Percentiles rank a stretch among this genome's conserved stretches.
Conservation (phyloP, 176 grass and related monocot species). For the Bromus sterilis region DNA sequence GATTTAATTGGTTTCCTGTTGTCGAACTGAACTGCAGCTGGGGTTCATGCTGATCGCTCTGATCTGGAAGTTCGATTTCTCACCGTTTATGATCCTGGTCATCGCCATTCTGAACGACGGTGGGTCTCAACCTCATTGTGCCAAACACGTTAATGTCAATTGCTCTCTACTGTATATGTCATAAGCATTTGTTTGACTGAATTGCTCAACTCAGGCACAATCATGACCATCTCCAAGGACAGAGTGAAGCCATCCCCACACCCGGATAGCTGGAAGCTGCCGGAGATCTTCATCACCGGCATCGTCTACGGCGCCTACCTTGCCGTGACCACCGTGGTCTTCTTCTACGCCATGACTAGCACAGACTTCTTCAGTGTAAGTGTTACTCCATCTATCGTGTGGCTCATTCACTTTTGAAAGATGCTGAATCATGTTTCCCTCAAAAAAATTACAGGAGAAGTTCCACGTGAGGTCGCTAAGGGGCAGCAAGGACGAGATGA, state of each 20-base stretch:
- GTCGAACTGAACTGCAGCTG: slow-evolving; percentile 46
- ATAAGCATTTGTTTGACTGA: not conserved
- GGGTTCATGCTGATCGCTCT: slow-evolving; percentile 94
- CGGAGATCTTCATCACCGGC: slow-evolving; percentile 89
- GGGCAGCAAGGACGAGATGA: slow-evolving; percentile 48
- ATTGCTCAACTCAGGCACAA: slow-evolving; percentile 47
- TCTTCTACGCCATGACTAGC: slow-evolving; percentile 88
- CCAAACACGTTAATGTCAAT: not conserved
- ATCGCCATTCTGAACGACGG: slow-evolving; percentile 98
- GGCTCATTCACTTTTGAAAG: not conserved
- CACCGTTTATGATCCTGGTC: slow-evolving; percentile 95
- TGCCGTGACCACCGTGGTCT: slow-evolving; percentile 84
- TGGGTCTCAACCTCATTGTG: not conserved
- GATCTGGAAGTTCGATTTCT: slow-evolving; percentile 98
- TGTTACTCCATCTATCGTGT: not conserved
- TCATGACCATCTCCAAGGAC: slow-evolving; percentile 99
- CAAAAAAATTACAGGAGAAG: slow-evolving; percentile 27
- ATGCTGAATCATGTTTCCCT: not conserved
- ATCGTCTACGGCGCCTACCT: slow-evolving; percentile 83
- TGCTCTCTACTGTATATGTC: too few relatives aligned
- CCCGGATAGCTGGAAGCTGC: slow-evolving; percentile 96
- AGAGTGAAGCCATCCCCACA: slow-evolving; percentile 79
- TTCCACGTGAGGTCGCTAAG: slow-evolving; percentile 57
- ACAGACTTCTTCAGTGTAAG: slow-evolving; percentile 83
- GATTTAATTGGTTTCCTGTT: not conserved